Conservation (phyloP, 163 green algal species). For the Prototheca wickerhamii region DNA sequence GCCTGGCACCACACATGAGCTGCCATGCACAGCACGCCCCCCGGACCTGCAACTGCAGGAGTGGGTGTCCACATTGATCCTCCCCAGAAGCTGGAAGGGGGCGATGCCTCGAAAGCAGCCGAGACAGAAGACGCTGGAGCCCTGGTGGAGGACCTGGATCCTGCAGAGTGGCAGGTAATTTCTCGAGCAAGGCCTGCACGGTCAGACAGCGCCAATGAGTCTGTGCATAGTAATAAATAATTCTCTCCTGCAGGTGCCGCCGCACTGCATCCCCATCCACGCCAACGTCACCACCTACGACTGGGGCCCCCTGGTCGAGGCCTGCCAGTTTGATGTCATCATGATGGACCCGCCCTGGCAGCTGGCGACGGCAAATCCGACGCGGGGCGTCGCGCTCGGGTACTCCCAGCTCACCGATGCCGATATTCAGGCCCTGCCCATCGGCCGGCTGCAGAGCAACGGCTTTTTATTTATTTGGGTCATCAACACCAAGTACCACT, state of each 20-base stretch:
- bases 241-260: conserved; percentile 53
- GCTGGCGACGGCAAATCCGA: conserved; percentile 88
- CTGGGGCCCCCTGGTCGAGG: conserved; percentile 54
- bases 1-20: too few species aligned
- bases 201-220: not conserved
- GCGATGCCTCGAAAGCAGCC: not conserved
- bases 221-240: not conserved
- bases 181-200: not conserved
- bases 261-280: conserved; percentile 83
- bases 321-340: conserved; percentile 81
- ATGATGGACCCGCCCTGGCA: conserved; percentile 97
- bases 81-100: not conserved
- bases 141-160: conserved; percentile 63
- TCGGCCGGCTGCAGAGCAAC: conserved; percentile 56
- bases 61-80: not conserved
- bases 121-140: conserved; percentile 21
- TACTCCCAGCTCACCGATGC: conserved; percentile 75
- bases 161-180: conserved; percentile 60
- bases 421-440: conserved; percentile 70
- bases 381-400: conserved; percentile 76
- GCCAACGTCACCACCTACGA: conserved; percentile 88
- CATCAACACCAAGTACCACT: conserved; percentile 94
- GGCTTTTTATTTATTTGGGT: conserved; percentile 87
- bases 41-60: not conserved
- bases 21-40: too few species aligned